Percentiles rank a stretch among this genome's conserved stretches.
These are phyloP conservation scores for Aspergillus persii DNA, from an alignment of 2,329 filamentous ascomycete genomes.

Conservation along the genomic window DNA sequence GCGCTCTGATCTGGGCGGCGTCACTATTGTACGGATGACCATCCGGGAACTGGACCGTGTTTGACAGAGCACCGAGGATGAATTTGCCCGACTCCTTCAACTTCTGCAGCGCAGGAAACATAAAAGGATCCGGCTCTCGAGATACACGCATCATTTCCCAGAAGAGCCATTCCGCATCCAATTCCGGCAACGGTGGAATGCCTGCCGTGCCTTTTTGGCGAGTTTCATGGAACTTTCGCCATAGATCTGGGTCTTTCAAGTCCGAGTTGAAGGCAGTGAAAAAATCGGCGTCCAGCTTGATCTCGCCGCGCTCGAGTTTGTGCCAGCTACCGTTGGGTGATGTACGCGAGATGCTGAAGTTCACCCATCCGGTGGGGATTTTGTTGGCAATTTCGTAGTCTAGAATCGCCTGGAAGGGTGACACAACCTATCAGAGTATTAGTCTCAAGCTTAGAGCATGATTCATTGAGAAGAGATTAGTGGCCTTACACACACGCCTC, in stretches of 20 bases:
- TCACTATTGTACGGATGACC: constrained; percentile 66
- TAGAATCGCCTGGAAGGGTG: constrained; percentile 88
- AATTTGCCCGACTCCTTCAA: constrained; percentile 65
- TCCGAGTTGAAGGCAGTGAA: constrained; percentile 75
- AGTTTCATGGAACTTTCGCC: constrained; percentile 59
- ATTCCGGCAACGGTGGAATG: constrained; percentile 63
- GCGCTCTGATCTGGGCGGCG: constrained; percentile 57
- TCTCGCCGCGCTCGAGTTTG: constrained; percentile 77
- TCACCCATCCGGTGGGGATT: constrained; percentile 87
- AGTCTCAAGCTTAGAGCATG: constrained; percentile 1
- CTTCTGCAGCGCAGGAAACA: constrained; percentile 76
- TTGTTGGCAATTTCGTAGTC: constrained; percentile 76
- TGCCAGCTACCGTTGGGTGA: constrained; percentile 84
- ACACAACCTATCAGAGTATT: constrained; percentile 64
- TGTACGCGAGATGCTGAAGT: constrained; percentile 78
- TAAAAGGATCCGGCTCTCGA: constrained; percentile 73
- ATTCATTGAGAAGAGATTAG: neutral
- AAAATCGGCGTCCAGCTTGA: constrained; percentile 71
- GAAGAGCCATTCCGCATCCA: constrained; percentile 79
- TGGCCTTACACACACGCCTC: constrained; percentile 83
- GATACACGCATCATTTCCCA: constrained; percentile 84
- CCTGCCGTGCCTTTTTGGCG: constrained; percentile 28
- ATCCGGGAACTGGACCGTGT: constrained; percentile 82
- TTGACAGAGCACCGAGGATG: constrained; percentile 79
- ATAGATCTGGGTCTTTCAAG: constrained; percentile 63